Evolutionary conservation across 2,329 filamentous ascomycete species (phyloP).

Genomic region (Huntiella omanensis): DNA sequence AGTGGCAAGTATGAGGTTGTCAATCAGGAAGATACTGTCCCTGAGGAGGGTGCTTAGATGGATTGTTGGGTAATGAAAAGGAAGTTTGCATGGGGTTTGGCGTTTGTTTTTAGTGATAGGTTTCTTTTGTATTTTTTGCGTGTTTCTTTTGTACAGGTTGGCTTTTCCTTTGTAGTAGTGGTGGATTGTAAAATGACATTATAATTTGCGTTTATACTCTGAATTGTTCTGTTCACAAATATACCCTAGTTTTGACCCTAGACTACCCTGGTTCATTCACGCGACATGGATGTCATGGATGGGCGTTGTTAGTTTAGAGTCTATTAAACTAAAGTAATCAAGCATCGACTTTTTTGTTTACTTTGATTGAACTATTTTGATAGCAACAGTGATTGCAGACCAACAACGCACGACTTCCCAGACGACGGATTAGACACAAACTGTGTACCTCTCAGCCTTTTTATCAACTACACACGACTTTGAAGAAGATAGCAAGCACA

Average conservation of each 20-base stretch:
- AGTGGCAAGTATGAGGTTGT: slow-evolving; percentile 51
- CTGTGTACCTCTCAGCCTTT: too few species aligned
- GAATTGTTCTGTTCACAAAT: too few species aligned
- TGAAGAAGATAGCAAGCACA: not conserved
- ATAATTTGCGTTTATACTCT: too few species aligned
- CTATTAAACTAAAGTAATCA: not conserved
- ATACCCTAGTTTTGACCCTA: too few species aligned
- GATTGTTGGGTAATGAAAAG: not conserved
- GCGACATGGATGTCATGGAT: too few species aligned
- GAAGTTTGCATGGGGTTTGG: not conserved
- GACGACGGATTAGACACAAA: too few species aligned
- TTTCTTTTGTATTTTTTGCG: not conserved
- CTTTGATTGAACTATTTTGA: not conserved
- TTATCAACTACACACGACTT: too few species aligned
- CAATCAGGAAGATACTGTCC: slow-evolving; percentile 18
- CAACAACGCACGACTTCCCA: too few species aligned
- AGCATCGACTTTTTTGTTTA: not conserved
- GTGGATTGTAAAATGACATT: too few species aligned
- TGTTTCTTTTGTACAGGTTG: not conserved
- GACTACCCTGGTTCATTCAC: too few species aligned
- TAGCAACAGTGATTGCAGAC: too few species aligned
- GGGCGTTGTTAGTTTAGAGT: not conserved
- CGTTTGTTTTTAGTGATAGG: not conserved
- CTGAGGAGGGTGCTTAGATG: not conserved
- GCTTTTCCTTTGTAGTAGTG: not conserved